Conservation (phyloP, 331 rosid species). For the Rhamnella rubrinervis region DNA sequence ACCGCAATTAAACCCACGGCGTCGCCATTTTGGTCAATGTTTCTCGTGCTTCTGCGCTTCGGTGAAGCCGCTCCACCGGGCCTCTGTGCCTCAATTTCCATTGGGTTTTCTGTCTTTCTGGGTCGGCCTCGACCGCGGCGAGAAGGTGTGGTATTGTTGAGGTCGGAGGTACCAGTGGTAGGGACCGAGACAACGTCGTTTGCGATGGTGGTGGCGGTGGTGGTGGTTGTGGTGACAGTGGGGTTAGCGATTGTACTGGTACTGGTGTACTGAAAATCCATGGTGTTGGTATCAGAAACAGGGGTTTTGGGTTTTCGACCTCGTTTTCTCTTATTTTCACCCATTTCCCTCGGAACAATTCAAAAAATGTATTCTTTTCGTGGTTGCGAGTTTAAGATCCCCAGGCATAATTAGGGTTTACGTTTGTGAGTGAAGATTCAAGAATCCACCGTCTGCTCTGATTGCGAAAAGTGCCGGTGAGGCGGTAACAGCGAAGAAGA, state of each 20-base stretch:
- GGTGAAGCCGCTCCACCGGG: slow-evolving; percentile 20
- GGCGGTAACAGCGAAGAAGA: slow-evolving; percentile 12
- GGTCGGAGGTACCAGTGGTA: slow-evolving; percentile 18
- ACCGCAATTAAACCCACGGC: not conserved
- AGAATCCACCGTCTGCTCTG: slow-evolving; percentile 5
- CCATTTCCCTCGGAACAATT: slow-evolving; percentile 24
- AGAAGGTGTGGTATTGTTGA: slow-evolving; percentile 16
- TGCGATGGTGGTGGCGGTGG: slow-evolving; percentile 13
- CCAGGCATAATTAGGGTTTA: slow-evolving; percentile 10
- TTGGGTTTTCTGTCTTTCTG: slow-evolving; percentile 29
- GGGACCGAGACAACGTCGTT: slow-evolving; percentile 35
- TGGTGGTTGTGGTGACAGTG: slow-evolving; percentile 3
- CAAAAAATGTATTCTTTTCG: not conserved
- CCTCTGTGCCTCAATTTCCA: slow-evolving; percentile 2
- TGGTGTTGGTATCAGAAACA: slow-evolving; percentile 16
- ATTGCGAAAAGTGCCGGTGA: slow-evolving; percentile 7
- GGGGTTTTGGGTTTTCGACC: slow-evolving; percentile 45
- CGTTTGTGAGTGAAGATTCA: slow-evolving; percentile 1
- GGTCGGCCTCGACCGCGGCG: slow-evolving; percentile 44
- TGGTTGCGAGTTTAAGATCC: not conserved
- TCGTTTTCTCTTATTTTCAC: slow-evolving; percentile 44
- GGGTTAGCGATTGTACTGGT: slow-evolving; percentile 10
- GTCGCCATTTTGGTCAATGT: slow-evolving; percentile 39
- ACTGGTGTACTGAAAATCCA: slow-evolving; percentile 23
- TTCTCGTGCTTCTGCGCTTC: slow-evolving; percentile 41